Percentiles rank a stretch among this genome's conserved stretches.
These are phyloP conservation scores for Parafenestella ontariensis DNA, from an alignment of 2,329 filamentous ascomycete species.

Conservation along the genomic window DNA sequence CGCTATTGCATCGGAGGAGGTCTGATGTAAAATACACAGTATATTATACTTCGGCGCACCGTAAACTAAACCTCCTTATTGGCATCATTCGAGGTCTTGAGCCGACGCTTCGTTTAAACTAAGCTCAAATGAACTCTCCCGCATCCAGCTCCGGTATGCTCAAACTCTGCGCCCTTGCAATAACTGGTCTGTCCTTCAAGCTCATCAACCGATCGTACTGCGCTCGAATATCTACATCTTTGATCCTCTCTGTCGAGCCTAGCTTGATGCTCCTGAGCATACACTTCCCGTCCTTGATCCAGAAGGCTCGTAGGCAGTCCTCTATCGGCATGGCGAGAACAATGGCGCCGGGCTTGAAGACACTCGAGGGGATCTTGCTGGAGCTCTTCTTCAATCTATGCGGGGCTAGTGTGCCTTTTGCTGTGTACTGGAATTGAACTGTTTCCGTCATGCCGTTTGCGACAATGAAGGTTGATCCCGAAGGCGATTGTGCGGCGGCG, in stretches of 20 bases:
- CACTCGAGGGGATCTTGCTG: constrained; percentile 38
- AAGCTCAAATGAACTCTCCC: constrained; percentile 5
- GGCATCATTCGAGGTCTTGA: no score
- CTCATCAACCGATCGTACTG: constrained; percentile 44
- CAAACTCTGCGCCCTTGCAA: constrained; percentile 28
- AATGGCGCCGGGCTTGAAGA: constrained; percentile 44
- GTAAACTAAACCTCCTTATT: no score
- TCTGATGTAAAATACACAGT: no score
- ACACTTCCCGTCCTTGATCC: constrained; percentile 38
- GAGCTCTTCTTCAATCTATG: constrained; percentile 42
- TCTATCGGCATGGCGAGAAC: constrained; percentile 37
- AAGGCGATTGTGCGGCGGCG: constrained; percentile 46
- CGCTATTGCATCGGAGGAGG: no score
- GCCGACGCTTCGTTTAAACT: no score
- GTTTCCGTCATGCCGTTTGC: constrained; percentile 48
- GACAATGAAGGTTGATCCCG: constrained; percentile 36
- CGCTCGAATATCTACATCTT: constrained; percentile 41
- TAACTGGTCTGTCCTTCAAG: constrained; percentile 25
- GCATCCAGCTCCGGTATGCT: constrained; percentile 31
- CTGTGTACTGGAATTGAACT: constrained; percentile 44
- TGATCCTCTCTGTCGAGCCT: constrained; percentile 32
- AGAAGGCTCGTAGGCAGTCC: constrained; percentile 31
- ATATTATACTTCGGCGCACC: no score
- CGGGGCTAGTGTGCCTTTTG: constrained; percentile 34
- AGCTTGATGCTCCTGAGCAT: constrained; percentile 42